Evolutionary conservation across 257 asterid species (phyloP).

Genomic region (Mentha longifolia): DNA sequence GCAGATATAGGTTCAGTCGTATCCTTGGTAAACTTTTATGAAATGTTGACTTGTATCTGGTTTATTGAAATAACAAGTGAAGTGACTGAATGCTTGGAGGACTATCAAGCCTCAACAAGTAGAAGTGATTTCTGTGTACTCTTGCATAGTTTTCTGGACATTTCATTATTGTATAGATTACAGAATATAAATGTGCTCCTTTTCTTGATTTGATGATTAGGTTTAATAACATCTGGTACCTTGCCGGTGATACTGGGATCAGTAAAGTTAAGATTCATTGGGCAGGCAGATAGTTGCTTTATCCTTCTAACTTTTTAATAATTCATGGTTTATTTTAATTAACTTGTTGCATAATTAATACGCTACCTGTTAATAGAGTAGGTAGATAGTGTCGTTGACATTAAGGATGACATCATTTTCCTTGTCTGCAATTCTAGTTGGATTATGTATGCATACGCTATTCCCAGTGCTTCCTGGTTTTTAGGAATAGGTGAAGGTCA

Average conservation of each 20-base stretch:
- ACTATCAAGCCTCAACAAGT: neutral
- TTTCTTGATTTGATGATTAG: conserved; percentile 15
- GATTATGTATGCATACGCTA: conserved; percentile 17
- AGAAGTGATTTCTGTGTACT: neutral
- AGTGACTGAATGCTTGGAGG: conserved; percentile 25
- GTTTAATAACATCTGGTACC: neutral
- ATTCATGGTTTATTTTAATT: neutral
- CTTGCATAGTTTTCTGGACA: neutral
- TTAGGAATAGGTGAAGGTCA: conserved; percentile 5
- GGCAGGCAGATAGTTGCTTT: conserved; percentile 12
- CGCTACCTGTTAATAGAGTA: conserved; percentile 21
- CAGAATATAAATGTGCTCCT: conserved; percentile 13
- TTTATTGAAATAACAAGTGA: neutral
- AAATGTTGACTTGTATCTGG: conserved; percentile 6
- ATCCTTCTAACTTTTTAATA: neutral
- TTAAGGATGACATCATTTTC: too few relatives aligned
- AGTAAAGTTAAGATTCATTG: conserved; percentile 17
- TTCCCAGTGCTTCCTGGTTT: conserved; percentile 15
- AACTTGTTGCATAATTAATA: neutral
- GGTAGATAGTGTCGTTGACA: neutral
- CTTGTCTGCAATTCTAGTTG: neutral
- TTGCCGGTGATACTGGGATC: conserved; percentile 5
- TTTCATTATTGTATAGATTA: neutral
- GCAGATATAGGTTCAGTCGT: neutral
- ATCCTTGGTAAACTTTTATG: conserved; percentile 18